Evolutionary conservation across 164 flowering plant genomes (phyloP), one percentile per base, ranked within the genome.

Genomic region (Vitis labrusca): DNA sequence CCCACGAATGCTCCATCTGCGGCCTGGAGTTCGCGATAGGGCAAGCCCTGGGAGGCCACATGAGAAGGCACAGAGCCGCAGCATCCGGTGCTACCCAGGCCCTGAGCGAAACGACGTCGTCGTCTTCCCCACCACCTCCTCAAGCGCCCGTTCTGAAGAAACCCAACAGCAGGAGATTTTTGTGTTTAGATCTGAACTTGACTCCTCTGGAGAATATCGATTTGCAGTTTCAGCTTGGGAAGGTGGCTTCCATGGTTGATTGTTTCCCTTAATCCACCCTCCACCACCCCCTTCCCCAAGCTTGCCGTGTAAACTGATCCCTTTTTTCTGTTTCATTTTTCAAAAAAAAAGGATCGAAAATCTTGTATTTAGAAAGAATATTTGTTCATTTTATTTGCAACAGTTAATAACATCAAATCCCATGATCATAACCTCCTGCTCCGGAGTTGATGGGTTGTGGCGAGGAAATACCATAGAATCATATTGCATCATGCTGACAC

Each of bases 121-220:
- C 30, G 11, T 29, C 30, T 53, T 5, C 55, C 44, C 44, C 44
- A 0, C 44, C 44, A 6, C 44, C 44, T 37, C 44, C 44, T 37
- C 44, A 3, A 6, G 44, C 44, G 44, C 44, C 44, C 44, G 8
- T 37, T 37, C 15, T 50, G 32, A 10, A 50, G 81, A 78, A 57
- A 53, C 23, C 68, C 16, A 81, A 66, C 48, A 73, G 81, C 13
- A 67, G 64, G 60, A 77, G 83, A 50, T 75, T 77, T 67, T 52
- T 86, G 75, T 68, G 79, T 44, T 76, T 88, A 79, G 94, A 89
- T 76, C 72, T 90, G 79, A 90, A 90, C 72, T 79, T 88, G 80
- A 83, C 92, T 14, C 95, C 94, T 7, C 58, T 62, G 47, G 94
- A 89, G 74, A 86, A 85, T 68, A 37, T 37, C 44, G 86, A 80